phyloP scores from a whole-genome alignment of 2,329 filamentous ascomycete genomes.

The Diplodia corticola region DNA sequence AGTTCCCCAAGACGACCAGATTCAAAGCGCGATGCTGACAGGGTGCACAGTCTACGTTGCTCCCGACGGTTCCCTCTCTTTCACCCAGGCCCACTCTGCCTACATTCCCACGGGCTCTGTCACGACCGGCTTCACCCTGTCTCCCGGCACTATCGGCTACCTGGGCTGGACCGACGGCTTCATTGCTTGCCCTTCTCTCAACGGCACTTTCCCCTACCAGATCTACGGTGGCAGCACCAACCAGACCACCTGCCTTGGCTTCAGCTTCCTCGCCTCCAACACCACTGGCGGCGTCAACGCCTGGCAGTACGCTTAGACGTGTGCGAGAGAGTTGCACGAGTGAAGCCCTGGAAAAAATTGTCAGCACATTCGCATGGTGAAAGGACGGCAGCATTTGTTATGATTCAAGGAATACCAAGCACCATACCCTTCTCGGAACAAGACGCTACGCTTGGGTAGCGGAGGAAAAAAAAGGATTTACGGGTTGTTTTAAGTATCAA shows the following conservation, averaged over 20 bases:
- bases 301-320: constrained; percentile 36
- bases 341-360: not conserved
- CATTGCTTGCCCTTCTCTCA: constrained; percentile 36
- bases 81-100: constrained; percentile 57
- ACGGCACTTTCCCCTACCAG: constrained; percentile 34
- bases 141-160: constrained; percentile 30
- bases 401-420: not conserved
- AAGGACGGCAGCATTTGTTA: not conserved
- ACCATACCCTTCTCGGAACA: not conserved
- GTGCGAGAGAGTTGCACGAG: too few relatives aligned
- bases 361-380: not conserved
- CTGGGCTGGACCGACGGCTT: constrained; percentile 36
- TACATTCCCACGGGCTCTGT: constrained; percentile 54
- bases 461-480: not conserved
- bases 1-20: not conserved
- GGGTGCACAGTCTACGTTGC: constrained; percentile 52
- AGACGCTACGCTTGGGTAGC: not conserved
- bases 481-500: constrained; percentile 6
- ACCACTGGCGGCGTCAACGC: constrained; percentile 30
- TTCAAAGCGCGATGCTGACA: constrained; percentile 10
- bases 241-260: constrained; percentile 36
- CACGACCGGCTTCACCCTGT: constrained; percentile 51
- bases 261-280: constrained; percentile 36
- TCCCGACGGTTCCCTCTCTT: constrained; percentile 56
- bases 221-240: constrained; percentile 33